Base-by-base conservation (phyloP, 331 rosid genomes). In the Pyrus hybrid region DNA sequence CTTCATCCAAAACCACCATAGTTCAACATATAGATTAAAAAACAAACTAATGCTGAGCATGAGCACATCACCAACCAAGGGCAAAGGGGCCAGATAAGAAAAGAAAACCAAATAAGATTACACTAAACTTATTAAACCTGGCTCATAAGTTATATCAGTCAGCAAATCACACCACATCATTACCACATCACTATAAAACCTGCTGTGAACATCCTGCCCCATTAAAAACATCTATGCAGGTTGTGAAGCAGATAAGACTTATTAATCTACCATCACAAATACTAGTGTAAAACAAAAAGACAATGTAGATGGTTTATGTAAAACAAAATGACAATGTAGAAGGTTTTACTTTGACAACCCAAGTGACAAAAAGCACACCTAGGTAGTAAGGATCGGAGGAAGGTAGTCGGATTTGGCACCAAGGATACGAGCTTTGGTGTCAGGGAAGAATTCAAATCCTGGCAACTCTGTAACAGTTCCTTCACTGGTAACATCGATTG, bases 381-480 rank as follows among this genome's bases (percentile, higher is more conserved):
- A 94, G n/a, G 97, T 94, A 18, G 99, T 92, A 51, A 94, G 97
- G 91, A 94, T 90, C 18, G 99, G 96, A 56, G 99, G 99, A 65
- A 92, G 61, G 84, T 86, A 94, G 79, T 94, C 96, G 18, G 93
- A 86, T 78, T 89, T 90, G 84, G 66, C 78, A 6, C 99, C 97
- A 1, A 94, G 96, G 72, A 94, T 33, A 12, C 88, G 91, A 25
- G 97, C 99, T 81, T 90, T 90, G 29, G 99, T 94, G 81, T 94
- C 99, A 0, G 99, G 97, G 90, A 94, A 94, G 86, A 67, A 80
- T 32, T 90, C 92, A 51, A 80, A 87, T 68, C 97, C 97, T 0
- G 96, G 96, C 21, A 90, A 85, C 81, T 84, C 79, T 6, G 85
- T 69, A 72, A 94, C 29, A 0, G 70, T 72, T 64, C 99, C 99